Percentiles rank a stretch among this genome's conserved stretches.
These are phyloP conservation scores for Sphagnum magellanicum DNA, from an alignment of 228 moss, liverwort and hornwort genomes.

Conservation along the genomic window DNA sequence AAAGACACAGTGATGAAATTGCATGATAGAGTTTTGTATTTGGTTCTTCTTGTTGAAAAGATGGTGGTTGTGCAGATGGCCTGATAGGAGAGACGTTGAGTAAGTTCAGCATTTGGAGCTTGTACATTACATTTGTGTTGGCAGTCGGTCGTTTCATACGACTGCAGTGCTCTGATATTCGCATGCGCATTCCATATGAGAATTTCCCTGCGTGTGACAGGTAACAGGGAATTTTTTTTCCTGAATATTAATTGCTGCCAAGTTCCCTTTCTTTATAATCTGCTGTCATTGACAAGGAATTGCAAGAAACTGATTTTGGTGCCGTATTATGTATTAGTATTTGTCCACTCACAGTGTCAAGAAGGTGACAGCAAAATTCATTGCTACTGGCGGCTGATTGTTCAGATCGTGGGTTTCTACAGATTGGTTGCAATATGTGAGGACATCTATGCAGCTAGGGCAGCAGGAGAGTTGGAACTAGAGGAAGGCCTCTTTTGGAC, in stretches of 20 bases:
- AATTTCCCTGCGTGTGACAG: constrained; percentile 93
- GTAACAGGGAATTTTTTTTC: constrained; percentile 9
- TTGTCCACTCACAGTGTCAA: neutral
- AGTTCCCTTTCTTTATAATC: neutral
- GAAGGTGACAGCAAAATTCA: too few relatives aligned
- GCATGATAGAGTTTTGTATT: neutral
- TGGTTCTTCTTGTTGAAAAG: neutral
- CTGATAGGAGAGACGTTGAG: constrained; percentile 85
- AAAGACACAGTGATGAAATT: neutral
- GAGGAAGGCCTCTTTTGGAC: constrained; percentile 99
- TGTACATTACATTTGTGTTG: constrained; percentile 94
- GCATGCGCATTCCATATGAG: constrained; percentile 97
- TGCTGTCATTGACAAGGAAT: neutral
- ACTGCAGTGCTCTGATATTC: constrained; percentile 87
- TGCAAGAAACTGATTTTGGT: neutral
- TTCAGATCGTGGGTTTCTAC: constrained; percentile 3
- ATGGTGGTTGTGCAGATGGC: constrained; percentile 39
- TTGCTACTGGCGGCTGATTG: neutral
- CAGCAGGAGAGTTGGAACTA: constrained; percentile 85
- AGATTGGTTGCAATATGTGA: constrained; percentile 94
- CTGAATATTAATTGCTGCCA: neutral
- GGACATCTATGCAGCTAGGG: constrained; percentile 94
- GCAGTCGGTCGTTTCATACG: constrained; percentile 92
- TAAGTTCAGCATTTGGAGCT: constrained; percentile 95
- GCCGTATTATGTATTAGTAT: neutral